Percentiles rank a stretch among this genome's conserved stretches.
Evolutionary conservation across 352 stramenopile genomes (phyloP).

Genomic region (Hyaloperonospora arabidopsidis): DNA sequence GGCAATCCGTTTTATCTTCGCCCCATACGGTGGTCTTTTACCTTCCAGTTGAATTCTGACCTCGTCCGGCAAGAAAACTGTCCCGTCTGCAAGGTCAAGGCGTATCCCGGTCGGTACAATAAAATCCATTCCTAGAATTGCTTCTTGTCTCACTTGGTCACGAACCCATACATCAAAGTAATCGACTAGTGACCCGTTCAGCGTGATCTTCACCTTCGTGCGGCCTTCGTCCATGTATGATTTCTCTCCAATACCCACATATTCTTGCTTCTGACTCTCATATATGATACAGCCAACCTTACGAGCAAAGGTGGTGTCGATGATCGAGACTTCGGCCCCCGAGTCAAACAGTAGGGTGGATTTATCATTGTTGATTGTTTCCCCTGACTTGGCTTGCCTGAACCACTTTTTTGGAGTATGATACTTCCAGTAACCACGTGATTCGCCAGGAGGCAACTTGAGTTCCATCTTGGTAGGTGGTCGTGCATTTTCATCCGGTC

Average conservation of each 20-base stretch:
- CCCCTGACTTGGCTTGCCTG: background rate
- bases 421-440: background rate
- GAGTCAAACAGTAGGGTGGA: constrained; percentile 23
- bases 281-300: constrained; percentile 9
- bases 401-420: background rate
- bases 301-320: constrained; percentile 1
- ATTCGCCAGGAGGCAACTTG: background rate
- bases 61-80: too few species aligned
- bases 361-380: constrained; percentile 14
- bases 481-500: background rate
- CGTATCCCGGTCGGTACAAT: constrained; percentile 7
- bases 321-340: constrained; percentile 16
- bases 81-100: too few species aligned
- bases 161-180: constrained; percentile 10
- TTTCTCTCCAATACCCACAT: background rate
- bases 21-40: too few species aligned
- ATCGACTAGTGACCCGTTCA: constrained; percentile 5
- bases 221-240: constrained; percentile 7
- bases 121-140: constrained; percentile 18
- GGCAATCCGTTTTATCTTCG: too few species aligned
- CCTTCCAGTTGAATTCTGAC: too few species aligned
- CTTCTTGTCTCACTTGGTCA: constrained; percentile 6
- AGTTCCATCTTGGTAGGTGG: background rate
- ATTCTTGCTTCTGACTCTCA: background rate
- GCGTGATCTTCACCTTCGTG: background rate